Percentiles rank a stretch among this genome's conserved stretches.
Conservation (phyloP, 768 basidiomycete genomes). For the Flagelloscypha sp. region DNA sequence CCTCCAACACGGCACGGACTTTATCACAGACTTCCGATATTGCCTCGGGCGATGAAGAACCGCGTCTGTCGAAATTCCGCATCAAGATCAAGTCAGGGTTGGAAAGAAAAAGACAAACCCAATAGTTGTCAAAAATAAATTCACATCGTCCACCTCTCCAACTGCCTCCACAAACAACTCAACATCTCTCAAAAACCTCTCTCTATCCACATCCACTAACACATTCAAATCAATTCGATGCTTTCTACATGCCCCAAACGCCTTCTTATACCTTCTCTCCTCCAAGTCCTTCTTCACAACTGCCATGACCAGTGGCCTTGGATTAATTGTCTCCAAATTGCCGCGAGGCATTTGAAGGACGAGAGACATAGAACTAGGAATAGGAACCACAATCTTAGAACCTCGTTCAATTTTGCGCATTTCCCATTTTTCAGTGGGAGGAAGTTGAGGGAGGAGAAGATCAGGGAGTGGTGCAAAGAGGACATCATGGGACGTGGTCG, state of each 20-base stretch:
- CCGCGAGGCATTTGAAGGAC: slow-evolving; percentile 98
- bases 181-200: slow-evolving; percentile 54
- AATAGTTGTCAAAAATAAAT: slow-evolving; percentile 80
- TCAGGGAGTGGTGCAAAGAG: slow-evolving; percentile 56
- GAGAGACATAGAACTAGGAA: slow-evolving; percentile 81
- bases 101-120: slow-evolving; percentile 44
- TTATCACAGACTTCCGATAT: slow-evolving; percentile 71
- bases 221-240: slow-evolving; percentile 89
- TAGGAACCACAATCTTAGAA: slow-evolving; percentile 78
- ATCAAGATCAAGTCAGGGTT: slow-evolving; percentile 4
- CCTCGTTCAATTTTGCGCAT: slow-evolving; percentile 83
- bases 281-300: slow-evolving; percentile 73
- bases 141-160: slow-evolving; percentile 84
- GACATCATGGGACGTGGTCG: slow-evolving; percentile 74
- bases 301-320: slow-evolving; percentile 82
- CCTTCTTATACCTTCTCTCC: slow-evolving; percentile 74
- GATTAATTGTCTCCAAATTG: slow-evolving; percentile 92
- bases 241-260: slow-evolving; percentile 85
- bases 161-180: slow-evolving; percentile 75
- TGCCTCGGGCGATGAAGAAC: slow-evolving; percentile 46
- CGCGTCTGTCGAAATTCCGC: slow-evolving; percentile 37
- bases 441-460: slow-evolving; percentile 15
- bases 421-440: slow-evolving; percentile 42
- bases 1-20: slow-evolving; percentile 64
- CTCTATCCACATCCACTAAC: slow-evolving; percentile 76